Conservation (phyloP, 176 grass and related monocot species). For the Lolium rigidum region DNA sequence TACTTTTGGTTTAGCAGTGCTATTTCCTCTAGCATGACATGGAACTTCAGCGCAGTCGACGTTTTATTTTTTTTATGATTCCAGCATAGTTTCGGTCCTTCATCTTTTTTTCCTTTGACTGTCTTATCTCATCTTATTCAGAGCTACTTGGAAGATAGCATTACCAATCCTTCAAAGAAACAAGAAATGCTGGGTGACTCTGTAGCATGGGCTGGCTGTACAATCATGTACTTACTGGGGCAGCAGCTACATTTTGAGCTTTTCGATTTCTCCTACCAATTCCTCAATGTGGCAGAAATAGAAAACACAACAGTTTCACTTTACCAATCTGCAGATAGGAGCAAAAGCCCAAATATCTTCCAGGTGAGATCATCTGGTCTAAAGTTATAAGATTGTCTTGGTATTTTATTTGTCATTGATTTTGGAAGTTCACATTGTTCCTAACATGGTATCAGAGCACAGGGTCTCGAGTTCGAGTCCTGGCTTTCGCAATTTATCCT, state of each 20-base stretch:
- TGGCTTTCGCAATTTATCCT: no score
- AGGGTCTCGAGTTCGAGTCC: no score
- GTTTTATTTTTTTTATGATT: constrained; percentile 18
- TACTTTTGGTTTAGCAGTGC: constrained; percentile 4
- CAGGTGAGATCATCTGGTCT: constrained; percentile 59
- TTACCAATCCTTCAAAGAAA: constrained; percentile 75
- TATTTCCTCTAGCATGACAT: constrained; percentile 6
- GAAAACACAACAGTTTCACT: constrained; percentile 62
- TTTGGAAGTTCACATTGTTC: constrained; percentile 27
- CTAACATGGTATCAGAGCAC: no score
- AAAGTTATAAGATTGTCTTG: neutral
- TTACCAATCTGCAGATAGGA: constrained; percentile 64
- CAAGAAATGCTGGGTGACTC: constrained; percentile 85
- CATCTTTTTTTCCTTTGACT: constrained; percentile 13
- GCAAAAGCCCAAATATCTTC: constrained; percentile 65
- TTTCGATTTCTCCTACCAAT: constrained; percentile 95
- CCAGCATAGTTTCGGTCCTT: constrained; percentile 20
- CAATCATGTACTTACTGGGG: constrained; percentile 94
- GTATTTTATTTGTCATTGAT: neutral
- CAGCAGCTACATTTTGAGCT: constrained; percentile 98
- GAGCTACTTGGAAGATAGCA: constrained; percentile 85
- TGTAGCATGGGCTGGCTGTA: constrained; percentile 98
- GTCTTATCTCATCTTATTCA: constrained; percentile 37
- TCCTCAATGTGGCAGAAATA: constrained; percentile 96
- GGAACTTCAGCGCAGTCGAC: constrained; percentile 14